Conservation (phyloP, 2,329 filamentous ascomycete species). For the Aureobasidium uvarum region DNA sequence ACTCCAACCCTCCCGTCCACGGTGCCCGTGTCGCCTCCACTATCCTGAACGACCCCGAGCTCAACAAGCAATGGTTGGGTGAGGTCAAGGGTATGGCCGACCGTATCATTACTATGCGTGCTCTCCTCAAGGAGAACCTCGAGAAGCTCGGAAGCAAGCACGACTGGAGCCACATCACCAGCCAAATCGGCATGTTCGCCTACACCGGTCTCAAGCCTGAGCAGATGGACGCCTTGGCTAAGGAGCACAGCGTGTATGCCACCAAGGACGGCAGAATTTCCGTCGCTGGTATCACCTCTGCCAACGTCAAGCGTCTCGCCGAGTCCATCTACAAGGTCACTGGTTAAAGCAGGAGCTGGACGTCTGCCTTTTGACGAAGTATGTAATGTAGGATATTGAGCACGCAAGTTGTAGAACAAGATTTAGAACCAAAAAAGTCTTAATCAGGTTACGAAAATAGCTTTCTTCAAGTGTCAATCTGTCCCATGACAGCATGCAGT, state of each 20-base stretch:
- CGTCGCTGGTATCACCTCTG: constrained; percentile 77
- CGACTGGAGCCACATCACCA: constrained; percentile 99
- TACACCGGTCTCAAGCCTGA: constrained; percentile 90
- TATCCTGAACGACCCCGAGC: constrained; percentile 79
- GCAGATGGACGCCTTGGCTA: constrained; percentile 87
- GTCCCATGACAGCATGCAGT: not conserved
- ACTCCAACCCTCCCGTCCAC: constrained; percentile 98
- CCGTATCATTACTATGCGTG: constrained; percentile 98
- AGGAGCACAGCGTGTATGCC: constrained; percentile 96
- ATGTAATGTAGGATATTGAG: constrained; percentile 27
- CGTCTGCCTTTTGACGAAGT: not conserved
- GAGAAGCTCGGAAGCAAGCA: constrained; percentile 93
- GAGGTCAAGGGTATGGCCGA: constrained; percentile 99
- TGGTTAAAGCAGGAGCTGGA: constrained; percentile 47
- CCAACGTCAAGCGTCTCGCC: constrained; percentile 75
- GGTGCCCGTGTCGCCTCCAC: constrained; percentile 89
- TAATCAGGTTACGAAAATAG: not conserved
- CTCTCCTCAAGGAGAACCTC: constrained; percentile 89
- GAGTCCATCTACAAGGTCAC: constrained; percentile 84
- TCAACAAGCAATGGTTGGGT: constrained; percentile 91
- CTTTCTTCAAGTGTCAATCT: constrained; percentile 1
- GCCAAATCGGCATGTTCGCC: constrained; percentile 98
- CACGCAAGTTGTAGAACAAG: constrained; percentile 18
- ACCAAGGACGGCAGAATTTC: constrained; percentile 90
- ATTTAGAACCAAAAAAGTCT: not conserved